Base-by-base conservation (phyloP, 108 stramenopile genomes). In the Parietichytrium sp. region DNA sequence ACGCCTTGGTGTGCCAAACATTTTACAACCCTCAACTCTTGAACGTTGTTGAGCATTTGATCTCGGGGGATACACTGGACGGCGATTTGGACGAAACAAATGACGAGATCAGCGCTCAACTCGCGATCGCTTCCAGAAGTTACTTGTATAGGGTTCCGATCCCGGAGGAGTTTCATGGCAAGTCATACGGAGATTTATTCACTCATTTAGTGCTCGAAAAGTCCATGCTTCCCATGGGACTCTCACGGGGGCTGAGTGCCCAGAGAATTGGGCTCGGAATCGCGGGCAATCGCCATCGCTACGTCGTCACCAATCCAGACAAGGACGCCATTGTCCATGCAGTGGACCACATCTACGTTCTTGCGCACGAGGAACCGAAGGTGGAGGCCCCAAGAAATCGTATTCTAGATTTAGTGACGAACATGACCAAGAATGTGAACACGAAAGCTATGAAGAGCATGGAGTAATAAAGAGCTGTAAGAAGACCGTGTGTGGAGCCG, bases 211-310 rank as follows among this genome's bases (percentile, higher is more conserved):
- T 33, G 10, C 61, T 72, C 42, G 61, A 72, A 7, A 72, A 72
- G 61, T 33, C 38, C 0, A 72, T 72, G 61, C 61, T 72, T 6
- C 6, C 61, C 13, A 42, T 72, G 16, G 61, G 61, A 33, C 10
- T 72, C 8, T 36, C 61, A 6, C 61, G 61, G 23, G 61, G 61
- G 15, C 38, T 72, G 23, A 20, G 38, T n/a, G 29, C 25, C 1
- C 33, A 25, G 4, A 33, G 61, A 18, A 42, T 42, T 23, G 61
- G 61, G 36, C 10, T 72, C 6, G 45, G 61, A 13, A 25, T n/a
- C 2, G 38, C 45, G 38, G 61, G 61, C 6, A 72, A 72, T 72
- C 61, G 61, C 16, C 61, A 72, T 27, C 61, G 61, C 33, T 72
- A 72, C 25, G 61, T 72, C n/a, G 23, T 72, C 38, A 72, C 61